A percentile compares a stretch with the other conserved stretches of the same genome.
Conservation (phyloP, 1,284 basidiomycete genomes). For the Papiliotrema terrestris region DNA sequence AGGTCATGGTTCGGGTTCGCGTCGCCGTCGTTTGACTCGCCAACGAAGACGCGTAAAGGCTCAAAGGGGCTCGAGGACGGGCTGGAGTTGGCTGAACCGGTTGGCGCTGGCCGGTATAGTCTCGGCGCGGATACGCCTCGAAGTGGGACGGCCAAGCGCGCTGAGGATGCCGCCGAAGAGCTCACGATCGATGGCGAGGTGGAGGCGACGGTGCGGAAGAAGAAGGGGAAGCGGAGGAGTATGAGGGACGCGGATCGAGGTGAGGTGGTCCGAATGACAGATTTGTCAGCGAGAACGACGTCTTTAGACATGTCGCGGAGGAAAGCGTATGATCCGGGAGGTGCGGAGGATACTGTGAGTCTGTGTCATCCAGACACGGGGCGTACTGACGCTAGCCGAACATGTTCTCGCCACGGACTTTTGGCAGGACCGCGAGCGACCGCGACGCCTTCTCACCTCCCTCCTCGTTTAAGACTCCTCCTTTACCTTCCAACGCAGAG, state of each 20-base stretch:
- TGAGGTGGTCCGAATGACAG: constrained; percentile 29
- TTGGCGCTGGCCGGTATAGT: background rate
- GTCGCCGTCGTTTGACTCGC: constrained; percentile 13
- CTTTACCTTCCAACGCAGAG: background rate
- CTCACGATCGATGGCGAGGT: constrained; percentile 29
- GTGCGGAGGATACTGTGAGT: background rate
- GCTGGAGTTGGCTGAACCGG: background rate
- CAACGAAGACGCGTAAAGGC: constrained; percentile 3
- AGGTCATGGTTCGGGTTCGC: constrained; percentile 40
- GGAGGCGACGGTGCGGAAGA: constrained; percentile 17
- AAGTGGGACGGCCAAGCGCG: background rate
- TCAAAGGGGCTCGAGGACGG: background rate
- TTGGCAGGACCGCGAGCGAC: constrained; percentile 26
- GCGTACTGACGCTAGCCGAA: background rate
- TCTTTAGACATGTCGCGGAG: background rate
- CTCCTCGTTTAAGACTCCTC: background rate
- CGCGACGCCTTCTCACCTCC: constrained; percentile 1
- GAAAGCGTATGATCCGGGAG: constrained; percentile 6
- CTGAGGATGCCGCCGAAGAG: constrained; percentile 8
- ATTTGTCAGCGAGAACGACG: constrained; percentile 16
- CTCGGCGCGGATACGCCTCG: background rate
- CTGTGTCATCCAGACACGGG: too few relatives aligned
- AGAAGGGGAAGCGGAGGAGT: constrained; percentile 22
- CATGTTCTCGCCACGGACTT: constrained; percentile 20
- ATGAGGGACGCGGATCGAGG: constrained; percentile 11